phyloP scores from a whole-genome alignment of 2,329 filamentous ascomycete genomes.

The Furcasterigmium sp. region DNA sequence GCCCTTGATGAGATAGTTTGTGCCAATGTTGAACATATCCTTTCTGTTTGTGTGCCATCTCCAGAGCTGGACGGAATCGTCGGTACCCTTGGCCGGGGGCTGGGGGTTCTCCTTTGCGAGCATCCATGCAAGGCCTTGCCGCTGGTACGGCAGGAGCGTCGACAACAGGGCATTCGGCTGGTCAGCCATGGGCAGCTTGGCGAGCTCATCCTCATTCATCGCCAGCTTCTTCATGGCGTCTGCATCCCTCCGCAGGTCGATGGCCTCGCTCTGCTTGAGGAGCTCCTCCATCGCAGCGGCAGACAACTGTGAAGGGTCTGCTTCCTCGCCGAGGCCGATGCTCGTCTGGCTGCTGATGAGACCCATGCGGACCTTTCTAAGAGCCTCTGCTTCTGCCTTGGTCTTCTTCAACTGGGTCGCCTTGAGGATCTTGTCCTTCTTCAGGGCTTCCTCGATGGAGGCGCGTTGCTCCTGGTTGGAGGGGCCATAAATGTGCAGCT shows the following conservation, averaged over 20 bases:
- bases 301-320: constrained; percentile 19
- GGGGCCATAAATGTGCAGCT: constrained; percentile 65
- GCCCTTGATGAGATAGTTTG: constrained; percentile 55
- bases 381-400: constrained; percentile 45
- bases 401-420: constrained; percentile 51
- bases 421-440: constrained; percentile 58
- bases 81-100: constrained; percentile 52
- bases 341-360: constrained; percentile 32
- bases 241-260: constrained; percentile 60
- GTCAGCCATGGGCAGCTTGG: constrained; percentile 64
- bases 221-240: constrained; percentile 67
- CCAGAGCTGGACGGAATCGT: constrained; percentile 71
- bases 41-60: constrained; percentile 41
- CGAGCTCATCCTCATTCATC: constrained; percentile 63
- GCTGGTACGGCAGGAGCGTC: constrained; percentile 72
- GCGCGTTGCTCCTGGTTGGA: constrained; percentile 45
- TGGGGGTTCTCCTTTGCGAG: constrained; percentile 66
- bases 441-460: constrained; percentile 56
- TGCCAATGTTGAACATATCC: constrained; percentile 63
- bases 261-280: constrained; percentile 58
- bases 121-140: constrained; percentile 77
- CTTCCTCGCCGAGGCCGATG: constrained; percentile 24
- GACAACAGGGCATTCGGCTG: constrained; percentile 64
- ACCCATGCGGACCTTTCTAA: constrained; percentile 34
- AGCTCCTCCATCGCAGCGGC: constrained; percentile 56